phyloP scores from a whole-genome alignment of 495 filamentous ascomycete genomes.

The Bacidia rubella region DNA sequence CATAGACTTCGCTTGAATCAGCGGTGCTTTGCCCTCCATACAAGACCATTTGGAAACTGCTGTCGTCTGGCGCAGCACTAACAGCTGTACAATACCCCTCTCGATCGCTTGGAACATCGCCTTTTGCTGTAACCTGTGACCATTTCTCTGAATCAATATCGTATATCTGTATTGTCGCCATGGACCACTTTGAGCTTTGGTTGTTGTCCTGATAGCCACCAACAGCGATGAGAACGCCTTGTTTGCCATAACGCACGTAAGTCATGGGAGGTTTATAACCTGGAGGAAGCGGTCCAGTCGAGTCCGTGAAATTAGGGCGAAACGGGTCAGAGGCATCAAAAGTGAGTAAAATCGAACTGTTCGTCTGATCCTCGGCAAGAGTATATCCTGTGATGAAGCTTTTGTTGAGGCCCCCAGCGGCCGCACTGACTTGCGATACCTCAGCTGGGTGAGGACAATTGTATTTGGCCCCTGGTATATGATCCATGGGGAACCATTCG shows the following conservation, averaged over 20 bases:
- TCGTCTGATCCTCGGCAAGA: too few relatives aligned
- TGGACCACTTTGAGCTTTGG: not conserved
- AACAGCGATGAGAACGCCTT: conserved; percentile 1
- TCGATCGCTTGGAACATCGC: not conserved
- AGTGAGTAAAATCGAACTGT: too few relatives aligned
- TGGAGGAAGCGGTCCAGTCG: not conserved
- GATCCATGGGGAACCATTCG: too few relatives aligned
- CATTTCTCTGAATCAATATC: not conserved
- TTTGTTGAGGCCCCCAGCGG: too few relatives aligned
- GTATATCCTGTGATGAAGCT: too few relatives aligned
- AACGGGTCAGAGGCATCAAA: conserved; percentile 1
- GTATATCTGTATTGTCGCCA: not conserved
- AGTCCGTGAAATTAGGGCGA: not conserved
- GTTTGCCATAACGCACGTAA: not conserved
- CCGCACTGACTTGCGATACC: too few relatives aligned
- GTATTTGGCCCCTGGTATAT: too few relatives aligned
- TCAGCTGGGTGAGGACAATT: too few relatives aligned
- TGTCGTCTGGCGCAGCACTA: conserved; percentile 3
- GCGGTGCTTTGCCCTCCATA: not conserved
- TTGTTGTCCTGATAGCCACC: not conserved
- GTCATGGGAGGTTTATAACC: not conserved
- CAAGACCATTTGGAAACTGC: too few relatives aligned
- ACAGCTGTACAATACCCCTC: not conserved
- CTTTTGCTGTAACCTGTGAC: not conserved
- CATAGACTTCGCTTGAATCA: not conserved